Evolutionary conservation across 2,329 filamentous ascomycete species (phyloP).

Genomic region (Diplodia sapinea): DNA sequence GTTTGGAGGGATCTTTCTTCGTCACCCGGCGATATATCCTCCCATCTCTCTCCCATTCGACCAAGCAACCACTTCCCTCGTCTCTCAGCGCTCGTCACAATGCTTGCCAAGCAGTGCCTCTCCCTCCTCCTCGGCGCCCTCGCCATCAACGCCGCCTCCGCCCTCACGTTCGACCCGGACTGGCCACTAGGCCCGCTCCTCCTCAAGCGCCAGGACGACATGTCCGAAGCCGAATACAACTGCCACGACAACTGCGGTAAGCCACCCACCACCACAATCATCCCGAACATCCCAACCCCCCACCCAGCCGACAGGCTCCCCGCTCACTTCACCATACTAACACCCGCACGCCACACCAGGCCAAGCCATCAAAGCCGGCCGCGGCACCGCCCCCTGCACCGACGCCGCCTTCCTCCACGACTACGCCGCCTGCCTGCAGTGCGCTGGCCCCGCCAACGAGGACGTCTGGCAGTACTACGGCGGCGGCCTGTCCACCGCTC

Average conservation of each 20-base stretch:
- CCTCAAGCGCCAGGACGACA: slow-evolving; percentile 26
- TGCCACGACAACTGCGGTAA: slow-evolving; percentile 47
- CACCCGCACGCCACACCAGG: slow-evolving; percentile 33
- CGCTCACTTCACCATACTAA: too few relatives aligned
- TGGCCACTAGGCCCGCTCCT: slow-evolving; percentile 8
- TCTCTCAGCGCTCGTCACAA: background rate
- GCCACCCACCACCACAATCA: slow-evolving; percentile 3
- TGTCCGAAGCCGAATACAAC: slow-evolving; percentile 41
- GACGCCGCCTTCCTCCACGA: slow-evolving; percentile 38
- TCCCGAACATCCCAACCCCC: background rate
- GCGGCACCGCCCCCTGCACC: slow-evolving; percentile 37
- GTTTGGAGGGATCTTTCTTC: background rate
- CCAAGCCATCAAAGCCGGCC: slow-evolving; percentile 41
- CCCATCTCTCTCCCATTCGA: background rate
- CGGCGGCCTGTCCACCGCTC: slow-evolving; percentile 38
- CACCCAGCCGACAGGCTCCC: too few relatives aligned
- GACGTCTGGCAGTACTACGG: slow-evolving; percentile 56
- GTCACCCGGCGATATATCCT: background rate
- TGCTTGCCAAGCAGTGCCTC: slow-evolving; percentile 11
- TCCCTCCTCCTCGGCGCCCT: background rate
- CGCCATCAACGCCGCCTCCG: background rate
- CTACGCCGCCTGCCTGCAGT: slow-evolving; percentile 48
- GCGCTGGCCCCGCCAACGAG: slow-evolving; percentile 46
- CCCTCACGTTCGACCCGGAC: slow-evolving; percentile 5
- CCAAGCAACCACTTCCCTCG: background rate